phyloP scores from a whole-genome alignment of 176 grass and related monocot genomes.

The Areca catechu region DNA sequence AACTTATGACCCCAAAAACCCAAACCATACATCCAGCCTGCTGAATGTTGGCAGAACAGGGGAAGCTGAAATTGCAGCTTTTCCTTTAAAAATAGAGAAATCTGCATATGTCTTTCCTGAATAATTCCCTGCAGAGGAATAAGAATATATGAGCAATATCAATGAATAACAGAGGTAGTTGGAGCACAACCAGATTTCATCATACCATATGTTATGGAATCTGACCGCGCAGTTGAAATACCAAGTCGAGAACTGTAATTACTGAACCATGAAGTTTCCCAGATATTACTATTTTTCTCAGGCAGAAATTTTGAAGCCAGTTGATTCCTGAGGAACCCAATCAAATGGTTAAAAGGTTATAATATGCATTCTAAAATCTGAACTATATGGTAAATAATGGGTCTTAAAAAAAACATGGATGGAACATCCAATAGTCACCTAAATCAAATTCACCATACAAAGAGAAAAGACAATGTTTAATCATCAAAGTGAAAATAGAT shows the following conservation, averaged over 20 bases:
- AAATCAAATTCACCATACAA: too few relatives aligned
- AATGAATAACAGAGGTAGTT: background rate
- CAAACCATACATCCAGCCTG: conserved; percentile 46
- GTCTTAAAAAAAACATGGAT: too few relatives aligned
- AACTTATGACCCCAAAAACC: background rate
- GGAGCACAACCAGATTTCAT: background rate
- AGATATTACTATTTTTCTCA: conserved; percentile 26
- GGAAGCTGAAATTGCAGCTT: conserved; percentile 59
- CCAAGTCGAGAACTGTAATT: conserved; percentile 33
- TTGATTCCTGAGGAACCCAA: too few relatives aligned
- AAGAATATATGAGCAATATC: conserved; percentile 10
- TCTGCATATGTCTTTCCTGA: conserved; percentile 39
- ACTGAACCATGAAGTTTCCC: conserved; percentile 34
- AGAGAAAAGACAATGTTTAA: too few relatives aligned
- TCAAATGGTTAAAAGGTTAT: too few relatives aligned
- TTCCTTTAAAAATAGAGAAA: conserved; percentile 85
- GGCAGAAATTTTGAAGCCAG: background rate
- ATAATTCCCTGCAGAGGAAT: conserved; percentile 17
- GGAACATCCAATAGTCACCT: too few relatives aligned
- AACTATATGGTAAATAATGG: too few relatives aligned
- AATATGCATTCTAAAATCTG: too few relatives aligned
- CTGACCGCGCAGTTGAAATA: conserved; percentile 38
- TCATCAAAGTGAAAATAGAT: too few relatives aligned
- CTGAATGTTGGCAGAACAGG: conserved; percentile 66
- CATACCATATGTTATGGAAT: conserved; percentile 24